A percentile compares a stretch with the other conserved stretches of the same genome.
Conservation (phyloP, 495 filamentous ascomycete species). For the Choiromyces venosus region DNA sequence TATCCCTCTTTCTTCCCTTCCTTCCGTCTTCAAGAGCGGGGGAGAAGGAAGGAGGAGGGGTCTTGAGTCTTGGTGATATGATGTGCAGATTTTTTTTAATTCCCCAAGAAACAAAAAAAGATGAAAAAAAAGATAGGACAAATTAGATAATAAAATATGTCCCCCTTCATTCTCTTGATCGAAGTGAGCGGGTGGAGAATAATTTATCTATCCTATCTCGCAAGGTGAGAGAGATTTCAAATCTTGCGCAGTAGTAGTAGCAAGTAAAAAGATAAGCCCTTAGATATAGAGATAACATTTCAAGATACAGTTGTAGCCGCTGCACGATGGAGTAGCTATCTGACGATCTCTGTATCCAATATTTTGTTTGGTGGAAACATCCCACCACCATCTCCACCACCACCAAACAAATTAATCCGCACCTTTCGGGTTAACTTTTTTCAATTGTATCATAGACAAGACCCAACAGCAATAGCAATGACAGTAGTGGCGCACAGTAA, state of each 20-base stretch:
- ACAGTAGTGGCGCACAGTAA: background rate
- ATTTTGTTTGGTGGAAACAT: background rate
- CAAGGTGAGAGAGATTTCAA: background rate
- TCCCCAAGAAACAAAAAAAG: background rate
- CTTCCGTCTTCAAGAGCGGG: background rate
- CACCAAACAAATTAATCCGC: background rate
- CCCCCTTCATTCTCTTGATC: background rate
- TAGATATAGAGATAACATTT: background rate
- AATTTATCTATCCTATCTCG: background rate
- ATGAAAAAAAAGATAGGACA: background rate
- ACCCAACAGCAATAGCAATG: background rate
- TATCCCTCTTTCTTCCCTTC: background rate
- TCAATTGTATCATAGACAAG: background rate
- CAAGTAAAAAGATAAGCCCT: background rate
- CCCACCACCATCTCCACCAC: background rate
- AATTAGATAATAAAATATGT: background rate
- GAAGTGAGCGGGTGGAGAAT: background rate
- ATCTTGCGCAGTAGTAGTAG: background rate
- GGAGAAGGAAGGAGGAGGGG: background rate
- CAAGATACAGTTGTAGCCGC: background rate
- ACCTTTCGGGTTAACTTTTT: background rate
- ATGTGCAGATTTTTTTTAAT: background rate
- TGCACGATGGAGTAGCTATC: background rate
- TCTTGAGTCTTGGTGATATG: background rate
- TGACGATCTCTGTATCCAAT: background rate